Evolutionary conservation across 140 eudicot genomes (phyloP), one percentile per base, ranked within the genome.

Genomic region (Erigeron philadelphicus): DNA sequence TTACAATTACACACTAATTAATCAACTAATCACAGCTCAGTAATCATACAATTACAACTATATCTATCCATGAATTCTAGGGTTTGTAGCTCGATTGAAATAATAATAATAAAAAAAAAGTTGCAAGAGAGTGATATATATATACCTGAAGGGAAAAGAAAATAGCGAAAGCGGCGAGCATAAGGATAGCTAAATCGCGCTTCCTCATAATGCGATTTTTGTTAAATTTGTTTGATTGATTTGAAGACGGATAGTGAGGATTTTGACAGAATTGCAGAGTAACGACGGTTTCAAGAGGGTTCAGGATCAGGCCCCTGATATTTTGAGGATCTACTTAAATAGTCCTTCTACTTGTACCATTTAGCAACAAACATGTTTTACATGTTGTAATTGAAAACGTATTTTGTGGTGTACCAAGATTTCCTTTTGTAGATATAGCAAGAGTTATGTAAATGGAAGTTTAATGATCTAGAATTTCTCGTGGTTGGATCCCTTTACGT

Each of bases 91-190:
- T 31, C 19, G 41, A 50, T 55, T 11, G 15, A 63, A 53, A 65
- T 19, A 71, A 23, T 19, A 71, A 23, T 21, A 21, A 21, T 21
- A 21, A 21, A 21, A 21, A 18, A 15, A 19, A 54, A 50, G 45
- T 45, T 38, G 50, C 70, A 23, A 45, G 45, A 38, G 0, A 45
- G 5, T 31, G 16, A 12, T 42, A 48, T 57, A 60, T 54, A 69
- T 69, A 50, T 43, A 88, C 95, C 88, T 89, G 98, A 35, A 93
- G 94, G 68, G 98, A 89, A 86, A 93, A 89, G 87, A 93, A 93
- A 43, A 93, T 93, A 31, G 98, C 96, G 72, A 93, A 85, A 68
- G 98, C 96, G 60, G 90, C 84, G 71, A 92, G 98, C 95, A 89
- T 82, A 59, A 92, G 88, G 62, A 92, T 88, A 18, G 96, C 96